Base-by-base conservation (phyloP, 305 asterid species). In the Fraxinus sp. region DNA sequence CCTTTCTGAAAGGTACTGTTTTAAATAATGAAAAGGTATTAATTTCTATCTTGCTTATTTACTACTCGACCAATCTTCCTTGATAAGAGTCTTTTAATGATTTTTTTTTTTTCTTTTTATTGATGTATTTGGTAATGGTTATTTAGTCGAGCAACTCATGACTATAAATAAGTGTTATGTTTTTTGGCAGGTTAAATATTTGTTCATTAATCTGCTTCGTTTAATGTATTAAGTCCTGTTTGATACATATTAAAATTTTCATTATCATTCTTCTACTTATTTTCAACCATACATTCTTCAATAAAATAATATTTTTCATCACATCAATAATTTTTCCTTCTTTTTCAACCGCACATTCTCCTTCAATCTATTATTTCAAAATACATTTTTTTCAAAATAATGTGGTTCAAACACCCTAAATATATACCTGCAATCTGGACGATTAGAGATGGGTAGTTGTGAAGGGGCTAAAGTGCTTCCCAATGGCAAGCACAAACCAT, bases 401-500 rank as follows among this genome's bases (percentile, higher is more conserved):
- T 30, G 2, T 30, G 3, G 4, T 30, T 30, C 33, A 30, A 30
- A 30, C 33, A 30, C 33, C 33, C 33, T 18, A 57, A 18, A 57
- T 57, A 57, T 57, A 18, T 49, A 49, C 24, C 7, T 18, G 26
- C 26, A 7, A 57, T 57, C 24, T 24, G 7, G 26, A 18, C 26
- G 26, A 57, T 1, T 59, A 20, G 13, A 8, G 30, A 59, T 13
- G 3, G 57, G 18, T 46, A 46, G 57, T 46, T 13, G n/a, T 46
- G n/a, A 28, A 68, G 20, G n/a, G 37, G 0, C 37, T 68, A 11
- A 68, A 68, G 41, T 14, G 16, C 14, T 41, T 80, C 11, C 7
- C 33, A 11, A 46, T 30, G 62, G 82, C 55, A 46, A 46, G 14
- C 18, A 76, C 88, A 77, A 75, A 70, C 79, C 89, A 89, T 86